Percentiles rank a stretch among this genome's conserved stretches.
Evolutionary conservation across 805 yeast species (phyloP).

Genomic region (Naumovozyma castellii): DNA sequence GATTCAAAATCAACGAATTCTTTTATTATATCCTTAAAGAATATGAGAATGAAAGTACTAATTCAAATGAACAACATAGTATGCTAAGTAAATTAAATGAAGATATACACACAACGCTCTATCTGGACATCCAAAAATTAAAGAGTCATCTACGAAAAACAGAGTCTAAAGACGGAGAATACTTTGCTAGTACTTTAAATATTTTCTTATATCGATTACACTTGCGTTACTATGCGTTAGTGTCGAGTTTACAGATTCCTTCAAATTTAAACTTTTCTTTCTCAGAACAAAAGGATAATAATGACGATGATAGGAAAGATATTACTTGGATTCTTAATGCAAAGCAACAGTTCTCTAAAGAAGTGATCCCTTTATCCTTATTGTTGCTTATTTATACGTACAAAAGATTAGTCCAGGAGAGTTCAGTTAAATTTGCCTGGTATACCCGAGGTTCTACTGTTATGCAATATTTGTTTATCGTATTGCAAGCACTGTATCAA

Average conservation of each 20-base stretch:
- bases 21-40: conserved; percentile 16
- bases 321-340: conserved; percentile 11
- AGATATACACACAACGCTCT: conserved; percentile 1
- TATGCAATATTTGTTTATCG: conserved; percentile 25
- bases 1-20: conserved; percentile 16
- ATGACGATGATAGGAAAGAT: conserved; percentile 3
- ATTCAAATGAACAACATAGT: neutral
- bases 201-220: conserved; percentile 22
- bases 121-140: conserved; percentile 8
- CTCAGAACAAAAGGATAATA: neutral
- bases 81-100: neutral
- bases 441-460: conserved; percentile 26
- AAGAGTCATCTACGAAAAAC: conserved; percentile 5
- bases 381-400: conserved; percentile 17
- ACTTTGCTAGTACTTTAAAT: conserved; percentile 18
- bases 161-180: conserved; percentile 7
- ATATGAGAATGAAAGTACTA: neutral
- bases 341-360: conserved; percentile 9
- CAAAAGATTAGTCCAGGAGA: conserved; percentile 17
- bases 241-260: conserved; percentile 2
- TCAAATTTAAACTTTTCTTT: too few species aligned
- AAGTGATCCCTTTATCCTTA: conserved; percentile 17
- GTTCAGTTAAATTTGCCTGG: conserved; percentile 17
- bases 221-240: conserved; percentile 17
- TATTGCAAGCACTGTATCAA: conserved; percentile 20